Evolutionary conservation across 2,329 filamentous ascomycete genomes (phyloP).

Genomic region (Aspergillus melleus): DNA sequence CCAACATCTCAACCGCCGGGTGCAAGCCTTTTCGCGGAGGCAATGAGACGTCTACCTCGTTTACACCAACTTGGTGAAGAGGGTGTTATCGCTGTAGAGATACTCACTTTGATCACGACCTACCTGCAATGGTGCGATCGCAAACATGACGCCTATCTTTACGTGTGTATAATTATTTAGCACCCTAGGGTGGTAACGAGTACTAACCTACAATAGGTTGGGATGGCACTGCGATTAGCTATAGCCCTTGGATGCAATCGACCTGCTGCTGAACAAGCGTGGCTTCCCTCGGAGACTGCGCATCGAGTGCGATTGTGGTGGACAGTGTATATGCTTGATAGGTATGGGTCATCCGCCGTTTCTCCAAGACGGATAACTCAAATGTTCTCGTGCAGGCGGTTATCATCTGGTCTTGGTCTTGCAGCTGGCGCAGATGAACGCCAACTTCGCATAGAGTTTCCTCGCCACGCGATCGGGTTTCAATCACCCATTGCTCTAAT

Average conservation of each 20-base stretch:
- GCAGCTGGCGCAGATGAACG: conserved; percentile 22
- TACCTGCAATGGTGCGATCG: conserved; percentile 24
- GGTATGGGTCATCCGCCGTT: conserved; percentile 9
- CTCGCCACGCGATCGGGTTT: conserved; percentile 16
- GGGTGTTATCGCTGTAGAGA: conserved; percentile 18
- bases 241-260: conserved; percentile 21
- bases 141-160: conserved; percentile 22
- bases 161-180: conserved; percentile 6
- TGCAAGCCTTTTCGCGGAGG: conserved; percentile 18
- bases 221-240: conserved; percentile 19
- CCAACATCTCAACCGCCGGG: conserved; percentile 19
- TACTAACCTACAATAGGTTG: conserved; percentile 11
- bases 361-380: neutral
- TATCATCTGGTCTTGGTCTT: conserved; percentile 20
- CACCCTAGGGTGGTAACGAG: neutral
- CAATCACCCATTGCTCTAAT: conserved; percentile 19
- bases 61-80: conserved; percentile 17
- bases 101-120: conserved; percentile 19
- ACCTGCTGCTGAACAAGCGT: conserved; percentile 11
- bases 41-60: conserved; percentile 16
- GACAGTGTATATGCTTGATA: conserved; percentile 26
- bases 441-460: conserved; percentile 16
- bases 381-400: conserved; percentile 5
- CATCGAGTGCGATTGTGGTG: conserved; percentile 24
- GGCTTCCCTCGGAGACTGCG: conserved; percentile 21